A percentile compares a stretch with the other conserved stretches of the same genome.
Conservation (phyloP, 2,329 filamentous ascomycete species). For the Trichophyton equinum region DNA sequence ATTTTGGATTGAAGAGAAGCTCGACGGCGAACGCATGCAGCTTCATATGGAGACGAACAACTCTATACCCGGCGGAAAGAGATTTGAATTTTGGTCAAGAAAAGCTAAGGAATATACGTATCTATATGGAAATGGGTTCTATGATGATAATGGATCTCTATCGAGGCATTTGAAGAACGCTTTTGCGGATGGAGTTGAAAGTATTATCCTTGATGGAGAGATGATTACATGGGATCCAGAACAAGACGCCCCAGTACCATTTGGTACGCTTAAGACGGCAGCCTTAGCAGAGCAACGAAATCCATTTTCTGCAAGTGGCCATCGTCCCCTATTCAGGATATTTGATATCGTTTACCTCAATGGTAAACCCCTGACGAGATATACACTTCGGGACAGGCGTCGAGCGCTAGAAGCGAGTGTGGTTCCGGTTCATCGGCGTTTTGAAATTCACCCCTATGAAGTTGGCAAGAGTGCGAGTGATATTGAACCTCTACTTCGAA, state of each 20-base stretch:
- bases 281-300: constrained; percentile 69
- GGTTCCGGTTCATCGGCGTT: constrained; percentile 54
- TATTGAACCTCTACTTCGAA: constrained; percentile 66
- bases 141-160: constrained; percentile 62
- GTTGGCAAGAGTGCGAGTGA: constrained; percentile 54
- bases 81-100: constrained; percentile 83
- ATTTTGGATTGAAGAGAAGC: constrained; percentile 97
- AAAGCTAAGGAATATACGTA: constrained; percentile 96
- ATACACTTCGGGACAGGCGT: constrained; percentile 69
- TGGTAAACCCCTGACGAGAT: constrained; percentile 62
- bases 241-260: constrained; percentile 70
- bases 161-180: constrained; percentile 68
- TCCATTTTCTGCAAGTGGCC: constrained; percentile 47
- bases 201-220: constrained; percentile 86
- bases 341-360: constrained; percentile 92
- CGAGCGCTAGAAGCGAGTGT: constrained; percentile 62
- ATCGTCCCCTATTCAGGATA: constrained; percentile 66
- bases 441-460: constrained; percentile 69
- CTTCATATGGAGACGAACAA: constrained; percentile 75
- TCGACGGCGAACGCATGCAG: constrained; percentile 95
- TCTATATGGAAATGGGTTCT: constrained; percentile 67
- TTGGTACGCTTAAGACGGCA: constrained; percentile 87
- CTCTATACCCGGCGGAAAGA: constrained; percentile 52
- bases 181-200: constrained; percentile 65
- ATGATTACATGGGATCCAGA: constrained; percentile 98